Conservation (phyloP, 1,284 basidiomycete species). For the Malassezia yamatoensis region DNA sequence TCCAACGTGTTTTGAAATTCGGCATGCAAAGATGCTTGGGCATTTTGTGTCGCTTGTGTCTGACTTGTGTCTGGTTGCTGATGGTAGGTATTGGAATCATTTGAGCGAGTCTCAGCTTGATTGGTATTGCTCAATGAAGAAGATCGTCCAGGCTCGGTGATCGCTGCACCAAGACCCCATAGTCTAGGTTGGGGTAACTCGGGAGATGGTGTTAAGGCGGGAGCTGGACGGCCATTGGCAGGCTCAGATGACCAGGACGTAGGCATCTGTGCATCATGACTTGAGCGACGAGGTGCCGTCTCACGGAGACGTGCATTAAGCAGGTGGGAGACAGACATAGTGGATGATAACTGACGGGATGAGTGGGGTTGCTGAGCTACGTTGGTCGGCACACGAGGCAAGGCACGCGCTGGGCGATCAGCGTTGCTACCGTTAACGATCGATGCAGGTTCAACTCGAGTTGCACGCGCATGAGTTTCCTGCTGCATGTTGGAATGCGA, state of each 20-base stretch:
- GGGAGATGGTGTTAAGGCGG: background rate
- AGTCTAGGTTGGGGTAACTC: background rate
- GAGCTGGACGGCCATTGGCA: background rate
- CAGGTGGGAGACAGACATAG: background rate
- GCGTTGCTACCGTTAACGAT: too few species aligned
- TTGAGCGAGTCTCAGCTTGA: too few species aligned
- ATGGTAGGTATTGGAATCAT: too few species aligned
- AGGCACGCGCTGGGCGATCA: background rate
- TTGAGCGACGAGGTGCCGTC: background rate
- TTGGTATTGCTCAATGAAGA: too few species aligned
- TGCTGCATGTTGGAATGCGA: too few species aligned
- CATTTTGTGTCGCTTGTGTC: background rate
- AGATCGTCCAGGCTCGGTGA: background rate
- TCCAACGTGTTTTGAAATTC: too few species aligned
- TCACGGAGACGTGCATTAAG: background rate
- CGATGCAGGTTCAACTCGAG: too few species aligned
- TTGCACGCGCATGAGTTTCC: too few species aligned
- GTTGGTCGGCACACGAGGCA: background rate
- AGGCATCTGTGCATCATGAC: background rate
- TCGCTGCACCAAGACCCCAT: background rate
- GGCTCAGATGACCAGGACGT: background rate
- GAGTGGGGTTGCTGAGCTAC: background rate
- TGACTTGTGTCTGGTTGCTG: background rate
- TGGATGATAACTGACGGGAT: background rate
- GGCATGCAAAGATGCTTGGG: background rate